Percentiles rank a stretch among this genome's conserved stretches.
phyloP scores from a whole-genome alignment of 495 filamentous ascomycete genomes.

The Hyaloscypha finlandica region DNA sequence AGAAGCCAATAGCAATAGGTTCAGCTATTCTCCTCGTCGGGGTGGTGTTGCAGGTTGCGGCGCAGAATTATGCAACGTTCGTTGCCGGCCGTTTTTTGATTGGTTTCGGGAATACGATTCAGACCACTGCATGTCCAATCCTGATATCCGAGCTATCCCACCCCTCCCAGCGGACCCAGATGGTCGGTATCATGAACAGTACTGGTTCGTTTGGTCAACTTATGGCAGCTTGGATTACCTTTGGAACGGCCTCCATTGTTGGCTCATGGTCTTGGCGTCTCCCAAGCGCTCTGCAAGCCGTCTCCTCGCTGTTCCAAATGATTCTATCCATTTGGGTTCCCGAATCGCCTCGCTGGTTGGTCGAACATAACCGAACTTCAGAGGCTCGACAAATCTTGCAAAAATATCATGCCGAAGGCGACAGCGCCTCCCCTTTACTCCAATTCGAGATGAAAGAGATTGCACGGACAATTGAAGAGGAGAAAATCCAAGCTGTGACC shows the following conservation, averaged over 20 bases:
- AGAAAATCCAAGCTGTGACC: conserved; percentile 1
- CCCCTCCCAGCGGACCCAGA: conserved; percentile 54
- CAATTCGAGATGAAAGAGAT: conserved; percentile 18
- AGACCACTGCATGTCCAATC: conserved; percentile 55
- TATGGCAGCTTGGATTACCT: conserved; percentile 42
- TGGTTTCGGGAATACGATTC: conserved; percentile 50
- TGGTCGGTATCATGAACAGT: conserved; percentile 68
- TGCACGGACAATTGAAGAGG: conserved; percentile 1
- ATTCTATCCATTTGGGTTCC: conserved; percentile 51
- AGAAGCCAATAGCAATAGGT: conserved; percentile 59
- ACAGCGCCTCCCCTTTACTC: conserved; percentile 10
- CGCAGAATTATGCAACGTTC: conserved; percentile 45
- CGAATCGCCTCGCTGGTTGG: conserved; percentile 75
- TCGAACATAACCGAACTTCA: conserved; percentile 62
- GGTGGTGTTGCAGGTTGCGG: conserved; percentile 50
- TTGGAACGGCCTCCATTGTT: conserved; percentile 3
- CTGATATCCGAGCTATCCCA: conserved; percentile 56
- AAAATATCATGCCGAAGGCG: conserved; percentile 22
- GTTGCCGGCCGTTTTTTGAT: conserved; percentile 40
- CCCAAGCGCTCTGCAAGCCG: conserved; percentile 16
- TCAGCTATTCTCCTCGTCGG: conserved; percentile 60
- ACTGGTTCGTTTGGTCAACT: conserved; percentile 54
- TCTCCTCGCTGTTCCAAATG: conserved; percentile 14
- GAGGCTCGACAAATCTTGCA: conserved; percentile 66
- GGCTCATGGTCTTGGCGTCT: conserved; percentile 22